phyloP scores from a whole-genome alignment of 345 rosid genomes.

The Bruguiera gymnorhiza region DNA sequence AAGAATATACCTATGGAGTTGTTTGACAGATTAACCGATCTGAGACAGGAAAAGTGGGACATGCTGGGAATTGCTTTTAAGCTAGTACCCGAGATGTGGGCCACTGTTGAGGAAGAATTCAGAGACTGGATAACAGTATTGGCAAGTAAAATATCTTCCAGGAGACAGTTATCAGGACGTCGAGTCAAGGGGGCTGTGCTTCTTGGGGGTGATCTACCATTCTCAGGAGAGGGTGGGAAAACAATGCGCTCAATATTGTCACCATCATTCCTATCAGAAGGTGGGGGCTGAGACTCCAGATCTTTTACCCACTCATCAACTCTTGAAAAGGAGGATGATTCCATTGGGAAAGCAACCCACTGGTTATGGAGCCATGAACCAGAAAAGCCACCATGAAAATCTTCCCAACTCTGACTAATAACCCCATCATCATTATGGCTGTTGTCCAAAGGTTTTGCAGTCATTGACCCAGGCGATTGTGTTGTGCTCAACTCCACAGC shows the following conservation, averaged over 20 bases:
- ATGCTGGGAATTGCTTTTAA: conserved; percentile 75
- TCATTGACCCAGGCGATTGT: conserved; percentile 46
- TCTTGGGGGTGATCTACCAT: conserved; percentile 36
- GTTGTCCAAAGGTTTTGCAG: conserved; percentile 40
- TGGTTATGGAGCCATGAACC: conserved; percentile 71
- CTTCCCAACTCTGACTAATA: conserved; percentile 36
- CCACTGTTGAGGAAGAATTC: conserved; percentile 75
- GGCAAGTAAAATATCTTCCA: conserved; percentile 68
- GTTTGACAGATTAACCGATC: conserved; percentile 71
- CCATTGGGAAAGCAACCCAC: conserved; percentile 78
- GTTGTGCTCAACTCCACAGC: conserved; percentile 32
- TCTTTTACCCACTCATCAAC: conserved; percentile 83
- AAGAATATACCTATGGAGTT: conserved; percentile 67
- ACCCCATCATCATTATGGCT: conserved; percentile 5
- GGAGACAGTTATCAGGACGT: conserved; percentile 36
- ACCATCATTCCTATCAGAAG: conserved; percentile 24
- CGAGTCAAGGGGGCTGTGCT: conserved; percentile 22
- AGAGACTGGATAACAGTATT: conserved; percentile 70
- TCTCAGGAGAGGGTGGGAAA: conserved; percentile 54
- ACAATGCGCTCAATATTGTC: conserved; percentile 27
- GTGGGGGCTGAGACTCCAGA: conserved; percentile 37
- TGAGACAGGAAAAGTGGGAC: conserved; percentile 69
- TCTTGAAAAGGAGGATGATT: conserved; percentile 60
- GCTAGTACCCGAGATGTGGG: conserved; percentile 74
- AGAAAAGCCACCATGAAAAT: conserved; percentile 35